Evolutionary conservation across 257 asterid species (phyloP).

Genomic region (Solanum okadae): DNA sequence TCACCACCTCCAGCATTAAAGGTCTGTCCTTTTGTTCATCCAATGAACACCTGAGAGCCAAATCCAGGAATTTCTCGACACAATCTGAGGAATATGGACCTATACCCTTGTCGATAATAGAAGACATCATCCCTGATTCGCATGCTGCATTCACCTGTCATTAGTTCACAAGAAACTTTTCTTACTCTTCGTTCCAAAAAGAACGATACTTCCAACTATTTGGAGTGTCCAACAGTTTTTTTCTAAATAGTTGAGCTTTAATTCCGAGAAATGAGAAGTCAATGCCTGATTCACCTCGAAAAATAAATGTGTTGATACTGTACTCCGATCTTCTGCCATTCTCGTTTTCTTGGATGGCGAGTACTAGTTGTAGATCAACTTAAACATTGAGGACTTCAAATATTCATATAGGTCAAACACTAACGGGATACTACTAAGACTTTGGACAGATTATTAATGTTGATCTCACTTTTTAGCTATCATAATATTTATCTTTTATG

Average conservation of each 20-base stretch:
- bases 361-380: neutral
- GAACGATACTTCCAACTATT: neutral
- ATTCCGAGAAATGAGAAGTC: neutral
- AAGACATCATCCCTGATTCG: constrained; percentile 8
- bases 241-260: neutral
- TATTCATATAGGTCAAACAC: neutral
- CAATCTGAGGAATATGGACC: constrained; percentile 28
- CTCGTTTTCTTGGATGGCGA: neutral
- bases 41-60: constrained; percentile 29
- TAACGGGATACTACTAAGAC: neutral
- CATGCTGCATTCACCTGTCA: constrained; percentile 8
- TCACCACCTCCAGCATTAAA: constrained; percentile 23
- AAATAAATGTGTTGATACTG: neutral
- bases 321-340: neutral
- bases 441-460: neutral
- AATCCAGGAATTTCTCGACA: constrained; percentile 15
- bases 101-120: constrained; percentile 18
- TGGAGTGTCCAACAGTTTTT: neutral
- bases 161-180: neutral
- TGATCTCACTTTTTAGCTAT: neutral
- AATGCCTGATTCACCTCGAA: neutral
- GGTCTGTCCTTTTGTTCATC: constrained; percentile 26
- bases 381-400: neutral
- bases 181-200: neutral
- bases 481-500: neutral